Conservation (phyloP, 225 moss, liverwort and hornwort species). For the Physcomitrellopsis africana region DNA sequence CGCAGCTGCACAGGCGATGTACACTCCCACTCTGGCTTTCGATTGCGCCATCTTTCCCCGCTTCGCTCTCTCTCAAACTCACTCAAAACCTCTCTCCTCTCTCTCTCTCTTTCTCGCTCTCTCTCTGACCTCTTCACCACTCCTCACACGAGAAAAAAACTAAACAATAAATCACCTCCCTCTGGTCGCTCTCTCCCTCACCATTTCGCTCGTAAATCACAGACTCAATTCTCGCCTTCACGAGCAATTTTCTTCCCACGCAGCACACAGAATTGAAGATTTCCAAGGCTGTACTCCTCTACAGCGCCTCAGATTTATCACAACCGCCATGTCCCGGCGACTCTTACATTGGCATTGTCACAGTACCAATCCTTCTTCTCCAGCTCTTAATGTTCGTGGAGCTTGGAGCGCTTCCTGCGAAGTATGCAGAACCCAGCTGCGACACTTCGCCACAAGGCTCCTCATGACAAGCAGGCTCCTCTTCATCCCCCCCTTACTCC, state of each 20-base stretch:
- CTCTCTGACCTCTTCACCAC: neutral
- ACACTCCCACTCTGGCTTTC: slow-evolving; percentile 26
- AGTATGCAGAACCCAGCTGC: too few relatives aligned
- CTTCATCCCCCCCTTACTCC: neutral
- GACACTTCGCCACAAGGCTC: too few relatives aligned
- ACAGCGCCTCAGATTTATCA: neutral
- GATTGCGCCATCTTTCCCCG: slow-evolving; percentile 24
- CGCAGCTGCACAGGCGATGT: slow-evolving; percentile 33
- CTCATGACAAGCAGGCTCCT: neutral
- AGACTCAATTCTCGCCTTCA: neutral
- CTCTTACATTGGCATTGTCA: neutral
- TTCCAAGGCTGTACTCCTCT: neutral
- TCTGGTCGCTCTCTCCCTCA: too few relatives aligned
- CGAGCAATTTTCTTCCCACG: too few relatives aligned
- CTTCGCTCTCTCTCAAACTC: neutral
- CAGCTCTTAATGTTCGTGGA: too few relatives aligned
- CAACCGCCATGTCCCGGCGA: neutral
- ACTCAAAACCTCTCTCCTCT: neutral
- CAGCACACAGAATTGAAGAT: too few relatives aligned
- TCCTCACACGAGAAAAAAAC: too few relatives aligned
- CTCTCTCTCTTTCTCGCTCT: neutral
- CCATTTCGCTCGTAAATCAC: neutral
- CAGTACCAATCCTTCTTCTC: too few relatives aligned
- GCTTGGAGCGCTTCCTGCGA: too few relatives aligned
- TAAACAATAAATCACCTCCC: too few relatives aligned